Percentiles rank a stretch among this genome's conserved stretches.
Evolutionary conservation across 768 basidiomycete genomes (phyloP).

Genomic region (Boletus subcaerulescens): DNA sequence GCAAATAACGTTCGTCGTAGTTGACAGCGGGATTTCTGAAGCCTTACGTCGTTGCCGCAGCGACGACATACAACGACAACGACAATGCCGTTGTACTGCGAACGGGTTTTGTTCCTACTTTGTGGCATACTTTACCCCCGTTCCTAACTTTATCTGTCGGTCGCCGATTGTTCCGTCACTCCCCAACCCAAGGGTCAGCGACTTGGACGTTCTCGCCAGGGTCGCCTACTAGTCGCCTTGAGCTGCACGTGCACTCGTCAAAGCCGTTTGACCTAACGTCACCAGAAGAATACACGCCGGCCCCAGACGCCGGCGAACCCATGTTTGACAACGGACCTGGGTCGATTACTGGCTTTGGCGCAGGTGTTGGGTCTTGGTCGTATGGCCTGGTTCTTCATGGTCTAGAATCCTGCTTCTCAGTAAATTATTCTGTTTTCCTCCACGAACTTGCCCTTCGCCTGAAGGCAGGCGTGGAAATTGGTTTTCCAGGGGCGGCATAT

Average conservation of each 20-base stretch:
- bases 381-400: constrained; percentile 49
- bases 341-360: constrained; percentile 50
- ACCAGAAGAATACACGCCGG: constrained; percentile 21
- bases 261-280: constrained; percentile 36
- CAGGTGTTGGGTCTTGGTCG: constrained; percentile 45
- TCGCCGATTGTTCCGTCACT: constrained; percentile 51
- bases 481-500: constrained; percentile 44
- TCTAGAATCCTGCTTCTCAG: constrained; percentile 46
- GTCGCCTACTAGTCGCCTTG: constrained; percentile 27
- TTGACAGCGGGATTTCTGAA: constrained; percentile 39
- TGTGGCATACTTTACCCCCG: constrained; percentile 34
- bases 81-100: constrained; percentile 44
- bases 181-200: constrained; percentile 46
- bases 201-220: constrained; percentile 27
- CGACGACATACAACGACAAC: constrained; percentile 47
- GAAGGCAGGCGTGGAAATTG: constrained; percentile 48
- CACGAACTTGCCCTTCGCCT: constrained; percentile 54
- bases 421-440: constrained; percentile 50
- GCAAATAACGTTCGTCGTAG: constrained; percentile 28
- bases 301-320: constrained; percentile 21
- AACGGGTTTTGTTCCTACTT: constrained; percentile 35
- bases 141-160: constrained; percentile 43
- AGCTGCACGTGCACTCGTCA: constrained; percentile 44
- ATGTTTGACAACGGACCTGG: constrained; percentile 36
- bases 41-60: constrained; percentile 41